Evolutionary conservation across 2,329 filamentous ascomycete genomes (phyloP).

Genomic region (Tolypocladium pustulatum): DNA sequence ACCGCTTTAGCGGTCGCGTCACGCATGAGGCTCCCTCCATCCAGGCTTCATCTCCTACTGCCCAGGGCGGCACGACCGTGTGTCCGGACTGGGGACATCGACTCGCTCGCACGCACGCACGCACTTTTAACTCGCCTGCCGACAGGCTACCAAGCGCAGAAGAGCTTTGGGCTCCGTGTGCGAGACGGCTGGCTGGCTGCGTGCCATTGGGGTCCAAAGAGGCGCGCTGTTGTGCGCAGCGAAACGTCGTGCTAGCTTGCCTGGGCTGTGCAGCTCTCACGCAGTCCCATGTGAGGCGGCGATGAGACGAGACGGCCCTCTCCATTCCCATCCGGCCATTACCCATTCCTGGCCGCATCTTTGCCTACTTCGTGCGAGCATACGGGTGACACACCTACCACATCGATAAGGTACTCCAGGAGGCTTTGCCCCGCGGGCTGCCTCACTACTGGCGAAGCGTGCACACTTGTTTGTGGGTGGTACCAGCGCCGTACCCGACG

Average conservation of each 20-base stretch:
- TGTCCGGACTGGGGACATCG: not conserved
- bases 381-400: not conserved
- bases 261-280: not conserved
- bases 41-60: not conserved
- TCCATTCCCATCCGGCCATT: not conserved
- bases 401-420: not conserved
- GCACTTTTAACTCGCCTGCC: not conserved
- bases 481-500: not conserved
- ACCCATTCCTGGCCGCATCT: not conserved
- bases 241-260: not conserved
- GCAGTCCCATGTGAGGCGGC: not conserved
- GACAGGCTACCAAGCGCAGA: not conserved
- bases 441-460: not conserved
- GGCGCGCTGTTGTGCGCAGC: not conserved
- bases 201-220: slow-evolving; percentile 1
- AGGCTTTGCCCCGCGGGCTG: not conserved
- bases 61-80: not conserved
- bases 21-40: not conserved
- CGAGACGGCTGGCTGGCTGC: not conserved
- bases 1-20: not conserved
- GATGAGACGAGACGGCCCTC: not conserved
- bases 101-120: too few relatives aligned
- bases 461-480: not conserved
- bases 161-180: not conserved
- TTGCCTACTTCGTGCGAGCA: not conserved